These are phyloP conservation scores for Clitoria ternatea DNA, from an alignment of 306 rosid species.

Conservation along the genomic window DNA sequence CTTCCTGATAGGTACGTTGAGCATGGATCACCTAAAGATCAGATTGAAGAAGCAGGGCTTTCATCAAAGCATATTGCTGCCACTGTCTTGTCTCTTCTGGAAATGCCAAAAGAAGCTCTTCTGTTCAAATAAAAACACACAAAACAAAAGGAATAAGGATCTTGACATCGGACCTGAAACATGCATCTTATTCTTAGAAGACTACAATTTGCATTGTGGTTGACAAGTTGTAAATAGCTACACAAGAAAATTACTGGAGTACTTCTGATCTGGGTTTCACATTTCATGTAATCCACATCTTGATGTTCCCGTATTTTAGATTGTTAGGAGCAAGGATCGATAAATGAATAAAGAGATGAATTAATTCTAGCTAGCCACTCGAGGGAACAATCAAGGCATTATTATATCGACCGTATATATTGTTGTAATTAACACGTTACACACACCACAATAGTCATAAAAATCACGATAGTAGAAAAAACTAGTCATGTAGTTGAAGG, in stretches of 20 bases:
- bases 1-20: slow-evolving; percentile 94
- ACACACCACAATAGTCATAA: too few species aligned
- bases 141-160: slow-evolving; percentile 23
- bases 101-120: slow-evolving; percentile 72
- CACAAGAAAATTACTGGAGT: not conserved
- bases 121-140: slow-evolving; percentile 36
- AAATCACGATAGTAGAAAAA: not conserved
- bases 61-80: slow-evolving; percentile 73
- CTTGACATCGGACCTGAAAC: slow-evolving; percentile 17
- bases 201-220: not conserved
- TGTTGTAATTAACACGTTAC: not conserved
- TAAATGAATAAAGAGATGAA: not conserved
- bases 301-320: not conserved
- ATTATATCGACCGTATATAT: not conserved
- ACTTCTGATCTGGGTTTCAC: not conserved
- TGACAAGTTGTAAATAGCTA: slow-evolving; percentile 18
- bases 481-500: too few species aligned
- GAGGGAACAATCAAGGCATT: not conserved
- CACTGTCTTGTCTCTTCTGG: slow-evolving; percentile 64
- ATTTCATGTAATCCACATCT: not conserved
- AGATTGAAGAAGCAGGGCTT: slow-evolving; percentile 70
- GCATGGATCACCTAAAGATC: slow-evolving; percentile 75
- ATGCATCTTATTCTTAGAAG: not conserved
- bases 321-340: not conserved
- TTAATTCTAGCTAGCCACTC: not conserved